phyloP scores from a whole-genome alignment of 805 yeast species.

The Teunomyces stri region DNA sequence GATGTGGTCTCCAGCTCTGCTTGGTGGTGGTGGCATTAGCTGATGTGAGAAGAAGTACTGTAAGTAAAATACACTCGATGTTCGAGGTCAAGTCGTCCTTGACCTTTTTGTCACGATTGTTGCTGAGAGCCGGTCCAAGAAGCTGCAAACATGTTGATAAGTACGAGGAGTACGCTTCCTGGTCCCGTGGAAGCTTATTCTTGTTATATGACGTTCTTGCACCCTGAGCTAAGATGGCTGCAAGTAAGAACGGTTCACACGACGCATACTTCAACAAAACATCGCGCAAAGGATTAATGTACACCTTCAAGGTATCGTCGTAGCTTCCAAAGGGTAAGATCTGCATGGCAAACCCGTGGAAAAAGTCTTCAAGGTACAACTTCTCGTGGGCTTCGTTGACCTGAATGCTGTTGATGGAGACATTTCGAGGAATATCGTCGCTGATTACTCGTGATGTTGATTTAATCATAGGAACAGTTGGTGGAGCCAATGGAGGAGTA shows the following conservation, averaged over 20 bases:
- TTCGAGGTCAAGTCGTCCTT: slow-evolving; percentile 33
- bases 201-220: slow-evolving; percentile 53
- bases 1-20: slow-evolving; percentile 63
- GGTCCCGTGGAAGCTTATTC: slow-evolving; percentile 48
- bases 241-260: slow-evolving; percentile 57
- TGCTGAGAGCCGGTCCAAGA: slow-evolving; percentile 44
- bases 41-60: slow-evolving; percentile 64
- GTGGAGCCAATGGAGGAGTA: background rate
- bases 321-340: slow-evolving; percentile 39
- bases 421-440: slow-evolving; percentile 20
- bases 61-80: slow-evolving; percentile 65
- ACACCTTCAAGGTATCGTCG: slow-evolving; percentile 22
- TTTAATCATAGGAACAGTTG: background rate
- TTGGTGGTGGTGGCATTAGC: slow-evolving; percentile 54
- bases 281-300: slow-evolving; percentile 58
- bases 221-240: slow-evolving; percentile 73
- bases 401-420: slow-evolving; percentile 29
- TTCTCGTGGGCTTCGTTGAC: slow-evolving; percentile 27
- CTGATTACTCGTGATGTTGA: background rate
- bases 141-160: slow-evolving; percentile 59
- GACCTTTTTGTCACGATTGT: slow-evolving; percentile 16
- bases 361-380: slow-evolving; percentile 37
- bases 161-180: slow-evolving; percentile 61
- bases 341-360: slow-evolving; percentile 34
- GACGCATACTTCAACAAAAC: slow-evolving; percentile 58